These are phyloP conservation scores for Adiantum capillusveneris DNA, from an alignment of 75 land plant species.

Conservation along the genomic window DNA sequence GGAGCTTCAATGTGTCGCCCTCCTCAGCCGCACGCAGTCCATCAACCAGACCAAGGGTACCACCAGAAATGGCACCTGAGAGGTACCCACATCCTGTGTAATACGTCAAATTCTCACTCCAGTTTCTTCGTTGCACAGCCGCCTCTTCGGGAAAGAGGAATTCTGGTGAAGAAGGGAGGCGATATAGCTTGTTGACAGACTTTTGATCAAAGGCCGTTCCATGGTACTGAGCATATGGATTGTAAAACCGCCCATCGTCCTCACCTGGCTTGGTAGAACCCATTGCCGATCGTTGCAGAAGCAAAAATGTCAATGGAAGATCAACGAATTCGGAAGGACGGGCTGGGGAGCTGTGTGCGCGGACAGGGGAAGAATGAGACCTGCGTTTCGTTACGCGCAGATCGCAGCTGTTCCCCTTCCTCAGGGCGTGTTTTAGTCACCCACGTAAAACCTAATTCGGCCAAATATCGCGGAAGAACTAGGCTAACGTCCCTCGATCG, in stretches of 20 bases:
- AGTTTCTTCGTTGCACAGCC: constrained; percentile 43
- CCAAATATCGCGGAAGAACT: too few species aligned
- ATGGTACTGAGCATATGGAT: constrained; percentile 66
- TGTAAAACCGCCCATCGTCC: constrained; percentile 38
- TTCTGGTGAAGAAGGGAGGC: constrained; percentile 76
- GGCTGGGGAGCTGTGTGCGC: too few species aligned
- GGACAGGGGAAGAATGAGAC: too few species aligned
- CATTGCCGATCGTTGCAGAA: too few species aligned
- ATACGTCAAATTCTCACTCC: constrained; percentile 70
- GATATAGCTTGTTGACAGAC: constrained; percentile 47
- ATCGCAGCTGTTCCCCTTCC: too few species aligned
- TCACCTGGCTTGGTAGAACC: background rate
- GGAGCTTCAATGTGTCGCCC: constrained; percentile 66
- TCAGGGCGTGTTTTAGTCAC: too few species aligned
- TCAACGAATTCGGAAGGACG: too few species aligned
- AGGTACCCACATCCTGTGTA: constrained; percentile 79
- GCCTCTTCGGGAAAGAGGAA: constrained; percentile 77
- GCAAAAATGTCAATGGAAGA: too few species aligned
- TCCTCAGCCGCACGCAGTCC: constrained; percentile 49
- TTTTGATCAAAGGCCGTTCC: constrained; percentile 35
- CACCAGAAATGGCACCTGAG: constrained; percentile 60
- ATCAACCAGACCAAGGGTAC: constrained; percentile 41
- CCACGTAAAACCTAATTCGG: too few species aligned
- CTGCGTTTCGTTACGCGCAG: too few species aligned
- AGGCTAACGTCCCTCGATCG: too few species aligned